Evolutionary conservation across 306 rosid genomes (phyloP).

Genomic region (Glycine soja): DNA sequence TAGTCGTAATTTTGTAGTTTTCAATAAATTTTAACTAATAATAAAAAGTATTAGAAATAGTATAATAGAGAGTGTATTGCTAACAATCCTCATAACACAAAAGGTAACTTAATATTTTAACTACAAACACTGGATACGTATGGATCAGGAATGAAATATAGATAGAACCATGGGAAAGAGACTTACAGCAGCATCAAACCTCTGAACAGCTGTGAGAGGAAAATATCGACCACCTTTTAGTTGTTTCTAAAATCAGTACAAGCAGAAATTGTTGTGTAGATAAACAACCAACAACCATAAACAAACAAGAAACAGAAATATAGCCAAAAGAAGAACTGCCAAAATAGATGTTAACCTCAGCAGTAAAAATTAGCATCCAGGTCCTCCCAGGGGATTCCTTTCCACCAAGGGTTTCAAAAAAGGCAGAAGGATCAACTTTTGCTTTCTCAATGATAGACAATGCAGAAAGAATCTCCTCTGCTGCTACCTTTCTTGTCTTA

Average conservation of each 20-base stretch:
- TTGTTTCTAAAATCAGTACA: slow-evolving; percentile 65
- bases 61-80: too few species aligned
- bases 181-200: slow-evolving; percentile 95
- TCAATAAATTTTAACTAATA: too few species aligned
- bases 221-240: slow-evolving; percentile 76
- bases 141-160: slow-evolving; percentile 34
- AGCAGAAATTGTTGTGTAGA: slow-evolving; percentile 26
- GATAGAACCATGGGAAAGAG: slow-evolving; percentile 39
- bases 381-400: slow-evolving; percentile 89
- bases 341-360: slow-evolving; percentile 61
- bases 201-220: slow-evolving; percentile 90
- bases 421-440: slow-evolving; percentile 75
- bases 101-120: slow-evolving; percentile 5
- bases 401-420: slow-evolving; percentile 82
- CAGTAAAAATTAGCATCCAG: slow-evolving; percentile 93
- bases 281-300: slow-evolving; percentile 10
- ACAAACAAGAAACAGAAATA: slow-evolving; percentile 4
- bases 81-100: too few species aligned
- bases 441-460: slow-evolving; percentile 79
- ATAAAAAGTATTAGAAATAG: too few species aligned
- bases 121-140: slow-evolving; percentile 16
- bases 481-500: slow-evolving; percentile 69
- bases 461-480: slow-evolving; percentile 77
- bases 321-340: background rate
- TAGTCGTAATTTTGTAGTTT: too few species aligned